Conservation (phyloP, 2,329 filamentous ascomycete species). For the Fusarium napiforme region DNA sequence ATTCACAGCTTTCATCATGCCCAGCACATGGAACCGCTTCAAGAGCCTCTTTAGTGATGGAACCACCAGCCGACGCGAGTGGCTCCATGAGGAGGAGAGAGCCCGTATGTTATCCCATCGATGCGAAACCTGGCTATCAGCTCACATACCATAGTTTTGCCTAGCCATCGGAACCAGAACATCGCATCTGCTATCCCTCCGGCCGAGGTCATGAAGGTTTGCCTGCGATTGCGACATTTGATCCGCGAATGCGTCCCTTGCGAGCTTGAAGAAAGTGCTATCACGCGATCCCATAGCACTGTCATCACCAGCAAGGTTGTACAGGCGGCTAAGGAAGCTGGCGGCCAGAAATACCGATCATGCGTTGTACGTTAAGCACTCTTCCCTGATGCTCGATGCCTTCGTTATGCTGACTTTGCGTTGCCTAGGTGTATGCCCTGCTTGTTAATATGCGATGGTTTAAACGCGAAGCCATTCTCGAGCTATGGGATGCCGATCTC, state of each 20-base stretch:
- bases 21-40: conserved; percentile 45
- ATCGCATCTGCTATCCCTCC: conserved; percentile 77
- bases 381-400: background rate
- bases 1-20: conserved; percentile 32
- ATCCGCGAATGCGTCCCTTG: conserved; percentile 91
- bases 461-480: conserved; percentile 77
- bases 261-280: conserved; percentile 80
- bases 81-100: conserved; percentile 57
- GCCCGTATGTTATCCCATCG: conserved; percentile 53
- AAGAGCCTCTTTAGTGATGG: conserved; percentile 47
- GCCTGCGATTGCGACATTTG: conserved; percentile 88
- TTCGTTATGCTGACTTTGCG: background rate
- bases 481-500: conserved; percentile 93
- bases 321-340: conserved; percentile 82
- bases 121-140: background rate
- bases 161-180: conserved; percentile 66
- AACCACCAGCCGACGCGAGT: conserved; percentile 46
- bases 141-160: conserved; percentile 66
- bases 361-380: conserved; percentile 69
- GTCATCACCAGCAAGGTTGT: conserved; percentile 86
- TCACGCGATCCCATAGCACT: conserved; percentile 84
- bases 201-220: conserved; percentile 86
- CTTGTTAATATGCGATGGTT: conserved; percentile 81
- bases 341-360: conserved; percentile 75
- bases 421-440: conserved; percentile 72